These are phyloP conservation scores for Pythium inflatum DNA, from an alignment of 352 stramenopile genomes.

Conservation along the genomic window DNA sequence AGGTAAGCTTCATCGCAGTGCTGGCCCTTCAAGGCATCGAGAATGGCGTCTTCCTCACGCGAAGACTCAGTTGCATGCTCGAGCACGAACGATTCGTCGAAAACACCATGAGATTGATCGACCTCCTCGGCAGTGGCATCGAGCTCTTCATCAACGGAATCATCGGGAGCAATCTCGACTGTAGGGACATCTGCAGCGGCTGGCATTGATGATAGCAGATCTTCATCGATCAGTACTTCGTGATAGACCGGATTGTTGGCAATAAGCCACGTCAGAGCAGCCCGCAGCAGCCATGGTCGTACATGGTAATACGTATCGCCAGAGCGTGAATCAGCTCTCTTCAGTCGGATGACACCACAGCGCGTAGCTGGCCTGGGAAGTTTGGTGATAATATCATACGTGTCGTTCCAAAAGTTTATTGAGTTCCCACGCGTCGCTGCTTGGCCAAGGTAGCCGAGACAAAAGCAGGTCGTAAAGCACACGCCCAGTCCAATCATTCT, in stretches of 20 bases:
- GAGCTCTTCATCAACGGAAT: no score
- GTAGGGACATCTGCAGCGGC: background rate
- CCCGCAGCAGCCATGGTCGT: constrained; percentile 1
- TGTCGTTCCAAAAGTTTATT: constrained; percentile 21
- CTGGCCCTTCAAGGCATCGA: no score
- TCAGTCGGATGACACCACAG: constrained; percentile 14
- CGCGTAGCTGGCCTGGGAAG: background rate
- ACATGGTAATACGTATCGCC: background rate
- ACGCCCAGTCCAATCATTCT: constrained; percentile 10
- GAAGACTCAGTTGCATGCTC: no score
- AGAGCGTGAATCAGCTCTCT: no score
- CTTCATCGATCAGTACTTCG: background rate
- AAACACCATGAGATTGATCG: no score
- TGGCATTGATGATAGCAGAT: background rate
- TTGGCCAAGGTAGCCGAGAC: background rate
- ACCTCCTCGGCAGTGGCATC: no score
- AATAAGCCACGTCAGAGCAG: constrained; percentile 6
- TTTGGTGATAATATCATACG: constrained; percentile 8
- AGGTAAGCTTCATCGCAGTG: no score
- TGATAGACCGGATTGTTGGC: constrained; percentile 13
- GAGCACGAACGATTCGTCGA: no score
- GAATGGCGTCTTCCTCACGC: no score
- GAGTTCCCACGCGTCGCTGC: constrained; percentile 6
- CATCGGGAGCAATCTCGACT: no score
- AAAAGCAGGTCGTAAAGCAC: constrained; percentile 16